A percentile compares a stretch with the other conserved stretches of the same genome.
phyloP scores from a whole-genome alignment of 768 basidiomycete genomes.

The Lyophyllum shimeji region DNA sequence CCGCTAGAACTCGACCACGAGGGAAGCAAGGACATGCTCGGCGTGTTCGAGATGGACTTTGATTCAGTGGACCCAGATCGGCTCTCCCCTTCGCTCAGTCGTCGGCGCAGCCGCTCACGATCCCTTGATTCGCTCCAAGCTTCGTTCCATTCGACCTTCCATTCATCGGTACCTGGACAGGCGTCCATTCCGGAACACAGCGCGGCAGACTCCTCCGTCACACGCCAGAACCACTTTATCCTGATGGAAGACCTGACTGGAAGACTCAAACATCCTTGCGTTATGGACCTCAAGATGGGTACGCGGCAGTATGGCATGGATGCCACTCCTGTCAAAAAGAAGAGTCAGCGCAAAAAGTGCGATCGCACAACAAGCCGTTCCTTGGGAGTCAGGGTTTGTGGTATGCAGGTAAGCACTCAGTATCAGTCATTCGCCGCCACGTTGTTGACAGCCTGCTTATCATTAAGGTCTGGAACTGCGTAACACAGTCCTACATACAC shows the following conservation, averaged over 20 bases:
- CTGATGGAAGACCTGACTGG: slow-evolving; percentile 99
- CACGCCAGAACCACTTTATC: slow-evolving; percentile 96
- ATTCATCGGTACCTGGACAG: slow-evolving; percentile 24
- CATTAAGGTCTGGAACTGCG: slow-evolving; percentile 87
- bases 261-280: slow-evolving; percentile 85
- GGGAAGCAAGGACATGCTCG: slow-evolving; percentile 27
- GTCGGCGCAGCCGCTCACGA: slow-evolving; percentile 46
- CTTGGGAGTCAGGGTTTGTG: slow-evolving; percentile 91
- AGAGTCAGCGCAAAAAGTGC: slow-evolving; percentile 98
- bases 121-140: slow-evolving; percentile 35
- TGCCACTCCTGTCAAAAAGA: slow-evolving; percentile 90
- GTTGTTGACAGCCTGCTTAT: background rate
- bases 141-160: slow-evolving; percentile 24
- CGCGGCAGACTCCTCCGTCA: slow-evolving; percentile 44
- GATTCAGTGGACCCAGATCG: slow-evolving; percentile 21
- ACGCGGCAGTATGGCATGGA: slow-evolving; percentile 98
- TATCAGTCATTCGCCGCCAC: background rate
- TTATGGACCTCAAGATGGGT: slow-evolving; percentile 99
- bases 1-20: slow-evolving; percentile 32
- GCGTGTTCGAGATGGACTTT: slow-evolving; percentile 46
- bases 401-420: slow-evolving; percentile 85
- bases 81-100: slow-evolving; percentile 33
- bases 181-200: slow-evolving; percentile 33
- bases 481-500: slow-evolving; percentile 78
- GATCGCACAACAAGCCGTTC: slow-evolving; percentile 91